A percentile compares a stretch with the other conserved stretches of the same genome.
These are phyloP conservation scores for Verticillium nonalfalfae DNA, from an alignment of 2,329 filamentous ascomycete genomes.

Conservation along the genomic window DNA sequence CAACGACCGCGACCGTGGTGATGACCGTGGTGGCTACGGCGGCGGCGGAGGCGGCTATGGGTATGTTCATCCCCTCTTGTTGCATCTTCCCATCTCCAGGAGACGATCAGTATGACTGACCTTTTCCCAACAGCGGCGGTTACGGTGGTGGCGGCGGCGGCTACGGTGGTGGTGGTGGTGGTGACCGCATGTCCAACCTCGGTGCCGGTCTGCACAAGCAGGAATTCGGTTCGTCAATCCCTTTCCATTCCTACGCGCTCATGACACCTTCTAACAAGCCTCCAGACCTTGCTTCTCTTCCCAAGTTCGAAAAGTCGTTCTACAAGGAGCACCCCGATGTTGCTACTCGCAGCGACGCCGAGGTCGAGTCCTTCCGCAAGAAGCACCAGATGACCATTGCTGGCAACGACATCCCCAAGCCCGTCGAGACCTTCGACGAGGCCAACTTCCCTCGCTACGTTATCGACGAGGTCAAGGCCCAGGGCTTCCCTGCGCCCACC, in stretches of 20 bases:
- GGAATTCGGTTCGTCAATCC: constrained; percentile 65
- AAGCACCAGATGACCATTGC: constrained; percentile 79
- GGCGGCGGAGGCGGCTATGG: constrained; percentile 43
- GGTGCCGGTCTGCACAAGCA: constrained; percentile 84
- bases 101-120: constrained; percentile 25
- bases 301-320: constrained; percentile 99
- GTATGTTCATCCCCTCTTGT: constrained; percentile 16
- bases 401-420: constrained; percentile 78
- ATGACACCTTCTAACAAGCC: constrained; percentile 16
- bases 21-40: constrained; percentile 43
- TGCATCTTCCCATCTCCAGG: constrained; percentile 1
- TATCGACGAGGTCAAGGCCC: constrained; percentile 96
- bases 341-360: constrained; percentile 62
- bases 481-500: constrained; percentile 89
- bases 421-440: constrained; percentile 95
- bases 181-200: constrained; percentile 90
- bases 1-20: constrained; percentile 23
- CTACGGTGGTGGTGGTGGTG: constrained; percentile 60
- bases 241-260: constrained; percentile 16
- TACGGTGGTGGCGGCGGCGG: constrained; percentile 33
- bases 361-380: constrained; percentile 84
- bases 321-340: constrained; percentile 94
- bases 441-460: constrained; percentile 96
- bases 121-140: constrained; percentile 32
- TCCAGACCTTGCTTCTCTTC: constrained; percentile 67